Percentiles rank a stretch among this genome's conserved stretches.
Evolutionary conservation across 257 asterid genomes (phyloP).

Genomic region (Solanum appendiculatum): DNA sequence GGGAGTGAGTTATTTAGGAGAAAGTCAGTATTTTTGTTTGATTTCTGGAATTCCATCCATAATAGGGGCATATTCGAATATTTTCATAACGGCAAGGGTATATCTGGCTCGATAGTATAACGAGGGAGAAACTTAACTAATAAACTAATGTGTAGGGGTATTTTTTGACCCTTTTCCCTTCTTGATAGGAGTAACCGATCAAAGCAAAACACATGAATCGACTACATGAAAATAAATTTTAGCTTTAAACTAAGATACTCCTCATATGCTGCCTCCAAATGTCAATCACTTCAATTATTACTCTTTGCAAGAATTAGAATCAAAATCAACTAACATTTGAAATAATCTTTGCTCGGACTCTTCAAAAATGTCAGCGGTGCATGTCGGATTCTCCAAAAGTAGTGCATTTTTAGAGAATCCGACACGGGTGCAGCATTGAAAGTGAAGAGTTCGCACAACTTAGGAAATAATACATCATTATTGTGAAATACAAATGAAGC

Average conservation of each 20-base stretch:
- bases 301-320: neutral
- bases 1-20: neutral
- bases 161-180: too few species aligned
- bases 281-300: too few species aligned
- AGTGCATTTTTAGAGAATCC: too few species aligned
- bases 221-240: too few species aligned
- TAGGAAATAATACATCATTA: neutral
- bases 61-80: neutral
- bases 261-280: too few species aligned
- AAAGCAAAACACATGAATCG: too few species aligned
- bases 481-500: neutral
- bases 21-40: neutral
- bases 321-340: too few species aligned
- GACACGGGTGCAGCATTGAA: neutral
- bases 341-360: neutral
- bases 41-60: neutral
- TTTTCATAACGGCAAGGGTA: too few species aligned
- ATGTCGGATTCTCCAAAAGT: accelerated
- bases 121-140: too few species aligned
- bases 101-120: neutral
- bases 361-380: too few species aligned
- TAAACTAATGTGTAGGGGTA: too few species aligned
- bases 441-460: neutral
- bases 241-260: neutral
- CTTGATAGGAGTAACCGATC: too few species aligned